Percentiles rank a stretch among this genome's conserved stretches.
Conservation (phyloP, 805 yeast genomes). For the Wickerhamomyces queroliae region DNA sequence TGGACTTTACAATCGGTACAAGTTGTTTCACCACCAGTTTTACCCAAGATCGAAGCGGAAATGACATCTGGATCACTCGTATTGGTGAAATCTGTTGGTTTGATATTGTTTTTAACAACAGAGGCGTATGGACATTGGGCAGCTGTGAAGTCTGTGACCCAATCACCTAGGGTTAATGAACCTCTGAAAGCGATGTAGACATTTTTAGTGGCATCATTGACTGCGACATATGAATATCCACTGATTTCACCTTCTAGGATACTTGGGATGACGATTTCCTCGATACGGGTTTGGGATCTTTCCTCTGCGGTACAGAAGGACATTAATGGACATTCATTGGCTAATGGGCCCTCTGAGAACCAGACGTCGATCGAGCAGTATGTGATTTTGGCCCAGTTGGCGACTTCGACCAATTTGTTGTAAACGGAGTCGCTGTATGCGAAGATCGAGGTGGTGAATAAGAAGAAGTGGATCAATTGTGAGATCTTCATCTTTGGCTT, state of each 20-base stretch:
- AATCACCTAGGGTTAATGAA: slow-evolving; percentile 55
- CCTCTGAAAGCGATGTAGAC: slow-evolving; percentile 58
- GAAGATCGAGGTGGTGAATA: neutral
- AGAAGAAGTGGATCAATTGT: neutral
- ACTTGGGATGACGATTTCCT: slow-evolving; percentile 8
- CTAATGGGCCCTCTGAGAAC: slow-evolving; percentile 7
- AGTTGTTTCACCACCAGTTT: slow-evolving; percentile 2
- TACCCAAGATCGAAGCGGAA: neutral
- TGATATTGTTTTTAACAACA: slow-evolving; percentile 18
- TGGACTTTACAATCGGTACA: slow-evolving; percentile 59
- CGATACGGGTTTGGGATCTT: neutral
- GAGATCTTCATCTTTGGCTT: neutral
- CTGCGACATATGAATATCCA: slow-evolving; percentile 51
- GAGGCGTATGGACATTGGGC: slow-evolving; percentile 44
- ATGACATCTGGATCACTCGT: neutral
- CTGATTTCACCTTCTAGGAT: slow-evolving; percentile 29
- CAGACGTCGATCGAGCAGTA: slow-evolving; percentile 11
- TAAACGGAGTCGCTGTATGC: slow-evolving; percentile 5
- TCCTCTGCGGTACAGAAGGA: slow-evolving; percentile 8
- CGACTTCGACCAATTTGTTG: slow-evolving; percentile 6
- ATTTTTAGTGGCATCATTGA: slow-evolving; percentile 37
- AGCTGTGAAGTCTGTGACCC: slow-evolving; percentile 52
- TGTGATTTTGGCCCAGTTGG: slow-evolving; percentile 16
- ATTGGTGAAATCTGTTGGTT: neutral
- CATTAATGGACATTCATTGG: slow-evolving; percentile 10